Evolutionary conservation across 352 stramenopile genomes (phyloP), one percentile per base, ranked within the genome.

Genomic region (Plasmopara viticola): DNA sequence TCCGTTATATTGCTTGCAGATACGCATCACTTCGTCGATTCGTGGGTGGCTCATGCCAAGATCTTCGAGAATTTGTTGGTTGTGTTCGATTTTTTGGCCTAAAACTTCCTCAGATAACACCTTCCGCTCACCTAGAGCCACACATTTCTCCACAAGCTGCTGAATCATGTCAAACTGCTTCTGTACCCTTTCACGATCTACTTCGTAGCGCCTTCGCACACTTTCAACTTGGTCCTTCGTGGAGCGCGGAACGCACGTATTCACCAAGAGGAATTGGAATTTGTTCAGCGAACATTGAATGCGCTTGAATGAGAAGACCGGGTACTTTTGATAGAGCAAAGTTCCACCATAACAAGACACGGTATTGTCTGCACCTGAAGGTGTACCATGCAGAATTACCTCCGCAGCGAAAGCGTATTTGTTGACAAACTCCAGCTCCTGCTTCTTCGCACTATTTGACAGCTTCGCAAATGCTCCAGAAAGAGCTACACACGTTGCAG

Each of bases 291-390:
- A 59, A 39, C 66, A 77, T 8, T 57, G 18, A 29, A 90, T 72
- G 20, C 56, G 54, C 38, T 63, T 50, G 48, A 87, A 84, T 9
- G 62, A 68, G 0, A 79, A 68, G 33, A 62, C 56, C 0, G 70
- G 67, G 10, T 66, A 50, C 46, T 88, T 90, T 12, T 70, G 61
- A 58, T 95, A 97, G 41, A 82, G 39, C 18, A 97, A 64, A n/a
- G 87, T 69, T 0, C 91, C 90, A 28, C 86, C 87, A 61, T 86
- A 96, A 31, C 79, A 80, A 25, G 81, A 87, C 10, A 97, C 80
- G 1, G 86, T 97, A 56, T 97, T 97, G 70, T 97, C 91, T 20
- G 96, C 77, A 39, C 91, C 91, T 10, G 87, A 97, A 39, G 91
- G 91, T 9, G 71, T 80, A 9, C 90, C 91, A 49, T 97, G 91